These are phyloP conservation scores for Amauroascus niger DNA, from an alignment of 2,329 filamentous ascomycete species.

Conservation along the genomic window DNA sequence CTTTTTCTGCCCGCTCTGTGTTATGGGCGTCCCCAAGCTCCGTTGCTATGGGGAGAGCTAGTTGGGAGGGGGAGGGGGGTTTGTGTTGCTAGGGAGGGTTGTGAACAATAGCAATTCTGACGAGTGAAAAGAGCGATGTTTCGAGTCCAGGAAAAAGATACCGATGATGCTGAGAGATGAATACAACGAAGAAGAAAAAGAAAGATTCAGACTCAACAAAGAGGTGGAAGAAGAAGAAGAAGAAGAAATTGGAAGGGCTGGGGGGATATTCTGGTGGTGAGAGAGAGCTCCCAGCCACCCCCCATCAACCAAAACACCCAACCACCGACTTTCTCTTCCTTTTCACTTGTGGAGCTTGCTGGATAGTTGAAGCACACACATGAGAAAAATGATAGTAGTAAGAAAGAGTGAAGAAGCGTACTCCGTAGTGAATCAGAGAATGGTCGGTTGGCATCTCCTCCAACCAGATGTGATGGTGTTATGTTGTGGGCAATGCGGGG, in stretches of 20 bases:
- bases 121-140: not conserved
- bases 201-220: not conserved
- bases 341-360: no score
- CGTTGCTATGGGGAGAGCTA: conserved; percentile 9
- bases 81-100: no score
- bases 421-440: no score
- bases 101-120: not conserved
- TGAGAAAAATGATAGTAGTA: not conserved
- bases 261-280: conserved; percentile 6
- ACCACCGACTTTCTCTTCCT: conserved; percentile 8
- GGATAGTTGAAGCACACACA: not conserved
- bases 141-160: no score
- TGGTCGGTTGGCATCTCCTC: no score
- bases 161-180: no score
- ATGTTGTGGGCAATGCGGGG: no score
- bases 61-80: no score
- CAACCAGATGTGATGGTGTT: no score
- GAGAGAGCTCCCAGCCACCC: conserved; percentile 11
- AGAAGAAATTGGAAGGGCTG: conserved; percentile 1
- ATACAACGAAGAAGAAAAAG: not conserved
- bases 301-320: not conserved
- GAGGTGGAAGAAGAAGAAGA: not conserved
- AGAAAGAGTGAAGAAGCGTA: no score
- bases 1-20: no score
- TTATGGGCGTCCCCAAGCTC: conserved; percentile 1